Conservation (phyloP, 176 grass and related monocot species). For the Oryza glumipatula region DNA sequence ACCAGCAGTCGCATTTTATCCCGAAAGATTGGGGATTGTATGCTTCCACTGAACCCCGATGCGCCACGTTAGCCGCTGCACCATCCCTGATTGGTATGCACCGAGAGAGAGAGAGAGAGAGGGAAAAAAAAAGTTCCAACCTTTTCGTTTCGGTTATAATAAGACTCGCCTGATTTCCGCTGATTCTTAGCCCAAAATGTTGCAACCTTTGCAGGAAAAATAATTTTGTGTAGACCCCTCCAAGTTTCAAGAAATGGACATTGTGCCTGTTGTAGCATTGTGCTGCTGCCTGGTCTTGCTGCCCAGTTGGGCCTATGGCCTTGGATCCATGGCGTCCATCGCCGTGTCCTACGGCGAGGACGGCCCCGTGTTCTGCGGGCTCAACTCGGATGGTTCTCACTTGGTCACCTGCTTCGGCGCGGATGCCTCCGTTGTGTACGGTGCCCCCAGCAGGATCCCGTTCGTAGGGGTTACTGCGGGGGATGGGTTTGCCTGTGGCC, state of each 20-base stretch:
- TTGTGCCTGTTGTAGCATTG: slow-evolving; percentile 21
- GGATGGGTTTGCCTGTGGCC: slow-evolving; percentile 89
- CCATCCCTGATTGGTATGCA: slow-evolving; percentile 12
- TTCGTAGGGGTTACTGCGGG: slow-evolving; percentile 81
- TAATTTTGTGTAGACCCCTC: slow-evolving; percentile 10
- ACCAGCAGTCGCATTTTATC: neutral
- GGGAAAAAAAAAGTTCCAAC: neutral
- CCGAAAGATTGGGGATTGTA: slow-evolving; percentile 14
- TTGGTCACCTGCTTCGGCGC: slow-evolving; percentile 77
- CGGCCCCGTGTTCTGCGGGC: slow-evolving; percentile 89
- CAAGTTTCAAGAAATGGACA: slow-evolving; percentile 40
- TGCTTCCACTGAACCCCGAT: slow-evolving; percentile 13
- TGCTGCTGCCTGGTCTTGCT: slow-evolving; percentile 48
- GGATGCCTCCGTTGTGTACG: slow-evolving; percentile 90
- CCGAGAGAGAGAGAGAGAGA: neutral
- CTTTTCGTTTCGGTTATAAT: slow-evolving; percentile 20
- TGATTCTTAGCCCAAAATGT: neutral
- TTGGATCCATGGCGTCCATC: slow-evolving; percentile 97
- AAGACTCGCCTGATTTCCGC: slow-evolving; percentile 30
- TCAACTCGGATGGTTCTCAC: slow-evolving; percentile 83
- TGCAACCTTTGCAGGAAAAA: slow-evolving; percentile 31
- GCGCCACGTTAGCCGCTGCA: neutral
- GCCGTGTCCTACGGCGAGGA: slow-evolving; percentile 93
- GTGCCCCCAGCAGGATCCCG: slow-evolving; percentile 69
- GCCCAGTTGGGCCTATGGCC: slow-evolving; percentile 39